Evolutionary conservation across 208 protist species (phyloP), one percentile per base, ranked within the genome.

Genomic region (Leishmania turanica): DNA sequence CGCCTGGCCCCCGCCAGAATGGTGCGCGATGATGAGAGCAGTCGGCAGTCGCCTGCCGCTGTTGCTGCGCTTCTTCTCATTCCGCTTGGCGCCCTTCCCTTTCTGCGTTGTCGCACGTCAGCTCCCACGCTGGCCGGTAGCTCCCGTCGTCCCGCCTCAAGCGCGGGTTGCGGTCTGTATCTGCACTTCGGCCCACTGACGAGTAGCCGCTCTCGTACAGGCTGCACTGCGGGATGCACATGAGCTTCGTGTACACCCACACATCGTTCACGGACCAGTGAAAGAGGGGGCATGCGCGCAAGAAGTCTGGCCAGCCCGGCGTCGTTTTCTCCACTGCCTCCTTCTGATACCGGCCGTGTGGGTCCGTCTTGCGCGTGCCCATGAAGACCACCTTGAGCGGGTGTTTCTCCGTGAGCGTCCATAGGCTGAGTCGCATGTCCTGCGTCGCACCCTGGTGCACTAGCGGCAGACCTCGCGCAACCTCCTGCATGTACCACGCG

Each of bases 171-270:
- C 87, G 89, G 2, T 68, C 45, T 21, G 97, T 98, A 27, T 72
- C 83, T 15, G 72, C 68, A 13, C 69, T 62, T 40, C 60, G 71
- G 1, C 97, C 97, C 17, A 99, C 81, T 1, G 96, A 98, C 11
- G 97, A 97, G 86, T 97, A 99, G 51, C 97, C 97, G 45, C 77
- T 21, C 51, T 79, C 75, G 83, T 99, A 99, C 51, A 99, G 78
- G n/a, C n/a, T 58, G 77, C 97, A 99, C 64, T 89, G 96, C 1
- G 97, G 94, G n/a, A 98, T 75, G 21, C 88, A 54, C 37, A 92
- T 75, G 0, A 71, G 17, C 17, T 77, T 51, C 37, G 87, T 96
- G 87, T 95, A 98, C 13, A 85, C 75, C 96, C 97, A 99, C 15
- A 99, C 84, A 60, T 92, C 87, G 49, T 79, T 24, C 82, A 94